A percentile compares a stretch with the other conserved stretches of the same genome.
phyloP scores from a whole-genome alignment of 2,329 filamentous ascomycete species.

The Colletotrichum karsti region DNA sequence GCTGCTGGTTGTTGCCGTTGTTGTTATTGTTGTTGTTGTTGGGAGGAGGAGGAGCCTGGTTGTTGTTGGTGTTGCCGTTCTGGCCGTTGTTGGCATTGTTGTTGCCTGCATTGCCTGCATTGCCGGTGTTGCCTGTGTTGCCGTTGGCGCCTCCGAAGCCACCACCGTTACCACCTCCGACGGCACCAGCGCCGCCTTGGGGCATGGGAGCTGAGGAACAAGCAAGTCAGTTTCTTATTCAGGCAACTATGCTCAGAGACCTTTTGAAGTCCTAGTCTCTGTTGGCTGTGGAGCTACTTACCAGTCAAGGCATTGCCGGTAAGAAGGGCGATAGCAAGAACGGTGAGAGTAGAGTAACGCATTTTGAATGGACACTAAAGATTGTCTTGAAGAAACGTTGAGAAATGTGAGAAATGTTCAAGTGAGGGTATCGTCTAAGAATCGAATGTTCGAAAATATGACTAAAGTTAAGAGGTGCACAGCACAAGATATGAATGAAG shows the following conservation, averaged over 20 bases:
- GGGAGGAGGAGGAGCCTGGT: neutral
- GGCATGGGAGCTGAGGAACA: neutral
- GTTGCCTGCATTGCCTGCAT: neutral
- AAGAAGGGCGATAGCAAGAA: slow-evolving; percentile 6
- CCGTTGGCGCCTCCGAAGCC: neutral
- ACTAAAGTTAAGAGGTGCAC: neutral
- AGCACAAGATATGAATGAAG: slow-evolving; percentile 2
- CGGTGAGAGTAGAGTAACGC: neutral
- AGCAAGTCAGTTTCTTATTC: too few species aligned
- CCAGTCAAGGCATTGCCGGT: slow-evolving; percentile 4
- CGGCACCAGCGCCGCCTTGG: neutral
- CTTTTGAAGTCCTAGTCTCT: too few species aligned
- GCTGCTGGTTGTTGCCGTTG: neutral
- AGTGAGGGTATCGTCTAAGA: neutral
- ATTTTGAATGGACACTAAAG: slow-evolving; percentile 6
- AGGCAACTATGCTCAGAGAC: too few species aligned
- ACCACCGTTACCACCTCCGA: neutral
- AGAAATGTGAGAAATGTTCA: neutral
- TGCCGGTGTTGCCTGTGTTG: neutral
- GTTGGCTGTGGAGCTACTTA: too few species aligned
- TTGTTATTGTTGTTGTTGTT: neutral
- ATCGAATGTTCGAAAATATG: slow-evolving; percentile 1
- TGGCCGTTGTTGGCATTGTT: neutral
- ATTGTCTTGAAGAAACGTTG: neutral
- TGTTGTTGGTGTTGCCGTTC: too few species aligned